Evolutionary conservation across 805 yeast genomes (phyloP), one percentile per base, ranked within the genome.

Genomic region (Candida endomychidarum): DNA sequence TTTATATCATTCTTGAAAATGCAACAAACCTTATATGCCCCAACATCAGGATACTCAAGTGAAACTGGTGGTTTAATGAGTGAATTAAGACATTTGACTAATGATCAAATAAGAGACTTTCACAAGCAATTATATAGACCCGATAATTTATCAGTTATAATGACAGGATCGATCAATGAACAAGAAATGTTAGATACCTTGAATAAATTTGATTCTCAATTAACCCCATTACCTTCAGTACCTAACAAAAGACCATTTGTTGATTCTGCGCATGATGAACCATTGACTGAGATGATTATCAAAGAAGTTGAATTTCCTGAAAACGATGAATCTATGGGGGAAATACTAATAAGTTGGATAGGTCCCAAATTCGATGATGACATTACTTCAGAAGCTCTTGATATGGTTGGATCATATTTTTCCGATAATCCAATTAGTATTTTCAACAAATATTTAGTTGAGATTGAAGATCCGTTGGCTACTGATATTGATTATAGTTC

Each of bases 41-140:
- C 68, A 9, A 68, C 71, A 0, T 83, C 91, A 16, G 98, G 96
- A 2, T 93, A 91, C 58, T 78, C 89, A 8, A 81, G 93, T 7
- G 97, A 93, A 57, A 91, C 98, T 7, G 99, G 99, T 38, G 99
- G 99, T 0, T 63, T 88, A 34, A 78, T 88, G 61, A 72, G 75
- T 20, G 87, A 88, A 43, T 73, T 93, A 49, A 77, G 97, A 45
- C 72, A 70, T 2, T 70, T 93, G 51, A 75, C 85, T 1, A 83
- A 80, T 49, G 84, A 81, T 1, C 81, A 82, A 32, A 91, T 93
- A 49, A 75, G 83, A 49, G 63, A 79, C 16, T 93, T 87, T 55
- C 98, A 93, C 60, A 63, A 70, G 20, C 60, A 67, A 11, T 65
- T 77, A 54, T 93, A 93, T 62, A 74, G 90, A 34, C 86, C 96